Evolutionary conservation across 1,284 basidiomycete genomes (phyloP).

Genomic region (Phenoliferia sp.): DNA sequence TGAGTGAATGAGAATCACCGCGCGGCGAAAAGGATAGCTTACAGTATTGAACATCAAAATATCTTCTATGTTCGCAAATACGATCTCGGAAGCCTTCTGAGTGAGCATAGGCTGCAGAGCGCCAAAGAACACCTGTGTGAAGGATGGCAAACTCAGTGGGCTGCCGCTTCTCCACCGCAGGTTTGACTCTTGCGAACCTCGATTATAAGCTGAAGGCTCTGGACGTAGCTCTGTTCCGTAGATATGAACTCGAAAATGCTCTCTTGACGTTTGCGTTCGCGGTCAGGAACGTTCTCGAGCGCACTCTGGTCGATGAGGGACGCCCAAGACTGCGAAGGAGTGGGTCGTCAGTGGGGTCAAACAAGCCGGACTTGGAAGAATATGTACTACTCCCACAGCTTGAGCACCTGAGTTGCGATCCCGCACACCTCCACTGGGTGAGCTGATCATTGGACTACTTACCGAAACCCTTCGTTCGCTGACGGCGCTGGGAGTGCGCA

Average conservation of each 20-base stretch:
- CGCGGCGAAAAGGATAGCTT: constrained; percentile 31
- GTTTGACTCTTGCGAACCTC: constrained; percentile 52
- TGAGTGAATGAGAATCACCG: background rate
- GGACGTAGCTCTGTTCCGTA: constrained; percentile 80
- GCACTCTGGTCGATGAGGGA: constrained; percentile 79
- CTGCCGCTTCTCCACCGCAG: background rate
- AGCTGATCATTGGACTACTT: constrained; percentile 42
- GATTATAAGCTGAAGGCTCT: constrained; percentile 82
- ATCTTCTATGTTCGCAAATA: constrained; percentile 92
- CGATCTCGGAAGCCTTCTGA: constrained; percentile 68
- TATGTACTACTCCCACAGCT: background rate
- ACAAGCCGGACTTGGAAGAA: background rate
- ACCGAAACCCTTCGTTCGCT: constrained; percentile 39
- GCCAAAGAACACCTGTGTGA: constrained; percentile 68
- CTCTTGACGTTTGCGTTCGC: constrained; percentile 81
- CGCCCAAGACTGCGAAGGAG: constrained; percentile 68
- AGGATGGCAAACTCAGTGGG: background rate
- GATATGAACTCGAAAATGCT: constrained; percentile 84
- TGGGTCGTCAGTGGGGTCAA: background rate
- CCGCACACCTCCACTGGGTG: background rate
- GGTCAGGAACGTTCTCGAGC: constrained; percentile 64
- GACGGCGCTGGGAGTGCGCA: constrained; percentile 4
- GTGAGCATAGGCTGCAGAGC: constrained; percentile 69
- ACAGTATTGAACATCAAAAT: constrained; percentile 81
- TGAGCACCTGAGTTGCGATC: background rate